Evolutionary conservation across 176 grass and related monocot genomes (phyloP).

Genomic region (Sorghum bicolor): DNA sequence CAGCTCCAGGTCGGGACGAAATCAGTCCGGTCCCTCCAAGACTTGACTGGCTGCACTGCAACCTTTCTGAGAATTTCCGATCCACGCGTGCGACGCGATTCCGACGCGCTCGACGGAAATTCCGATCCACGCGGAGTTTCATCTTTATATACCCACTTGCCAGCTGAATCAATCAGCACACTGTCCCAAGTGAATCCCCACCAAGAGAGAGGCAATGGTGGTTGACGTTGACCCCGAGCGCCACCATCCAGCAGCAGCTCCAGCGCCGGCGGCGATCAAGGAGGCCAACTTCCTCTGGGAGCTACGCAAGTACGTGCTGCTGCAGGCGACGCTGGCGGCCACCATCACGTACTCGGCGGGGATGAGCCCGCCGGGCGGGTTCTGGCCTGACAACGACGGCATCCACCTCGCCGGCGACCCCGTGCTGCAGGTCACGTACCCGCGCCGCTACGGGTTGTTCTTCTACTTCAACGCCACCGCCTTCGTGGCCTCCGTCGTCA

Average conservation of each 20-base stretch:
- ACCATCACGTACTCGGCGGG: not conserved
- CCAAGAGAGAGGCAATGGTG: not conserved
- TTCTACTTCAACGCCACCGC: slow-evolving; percentile 45
- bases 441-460: slow-evolving; percentile 23
- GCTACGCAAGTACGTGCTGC: slow-evolving; percentile 10
- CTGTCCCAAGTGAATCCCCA: not conserved
- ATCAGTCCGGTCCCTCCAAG: no score
- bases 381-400: not conserved
- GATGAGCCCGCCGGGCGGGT: not conserved
- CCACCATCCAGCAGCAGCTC: not conserved
- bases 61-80: no score
- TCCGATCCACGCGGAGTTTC: not conserved
- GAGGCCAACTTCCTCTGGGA: slow-evolving; percentile 42
- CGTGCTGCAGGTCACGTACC: slow-evolving; percentile 8
- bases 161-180: not conserved
- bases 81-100: not conserved
- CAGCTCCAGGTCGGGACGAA: no score
- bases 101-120: not conserved
- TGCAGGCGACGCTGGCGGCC: slow-evolving; percentile 32
- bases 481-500: slow-evolving; percentile 43
- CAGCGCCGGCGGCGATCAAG: no score
- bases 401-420: not conserved
- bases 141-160: not conserved
- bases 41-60: no score
- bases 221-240: not conserved